phyloP scores from a whole-genome alignment of 768 basidiomycete species.

The Brasilioporus rufonigricans region DNA sequence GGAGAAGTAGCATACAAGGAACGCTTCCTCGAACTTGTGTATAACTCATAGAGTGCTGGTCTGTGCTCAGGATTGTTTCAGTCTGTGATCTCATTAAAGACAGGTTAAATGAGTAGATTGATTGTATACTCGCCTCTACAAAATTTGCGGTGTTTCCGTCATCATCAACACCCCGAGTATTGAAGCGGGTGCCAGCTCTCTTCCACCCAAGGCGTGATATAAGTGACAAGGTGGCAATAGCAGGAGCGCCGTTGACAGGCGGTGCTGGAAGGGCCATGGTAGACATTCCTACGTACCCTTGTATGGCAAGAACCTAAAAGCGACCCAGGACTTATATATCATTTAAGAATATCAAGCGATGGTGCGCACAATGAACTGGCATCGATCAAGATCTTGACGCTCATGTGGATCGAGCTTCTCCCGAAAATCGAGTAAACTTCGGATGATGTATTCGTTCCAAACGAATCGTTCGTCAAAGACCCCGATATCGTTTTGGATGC shows the following conservation, averaged over 20 bases:
- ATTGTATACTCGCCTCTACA: constrained; percentile 66
- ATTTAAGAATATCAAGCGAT: constrained; percentile 8
- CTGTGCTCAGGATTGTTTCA: constrained; percentile 85
- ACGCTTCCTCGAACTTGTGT: constrained; percentile 94
- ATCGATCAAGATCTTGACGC: constrained; percentile 71
- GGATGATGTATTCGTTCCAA: constrained; percentile 92
- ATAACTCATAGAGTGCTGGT: constrained; percentile 87
- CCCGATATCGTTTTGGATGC: constrained; percentile 44
- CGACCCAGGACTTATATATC: constrained; percentile 5
- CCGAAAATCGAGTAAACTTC: constrained; percentile 85
- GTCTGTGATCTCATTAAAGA: constrained; percentile 50
- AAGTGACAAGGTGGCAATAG: constrained; percentile 71
- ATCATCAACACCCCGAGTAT: constrained; percentile 94
- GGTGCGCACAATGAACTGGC: constrained; percentile 76
- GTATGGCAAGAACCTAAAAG: constrained; percentile 78
- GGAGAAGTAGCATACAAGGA: constrained; percentile 60
- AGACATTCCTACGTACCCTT: constrained; percentile 88
- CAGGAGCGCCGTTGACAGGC: constrained; percentile 69
- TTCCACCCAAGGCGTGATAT: constrained; percentile 92
- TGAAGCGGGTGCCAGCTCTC: constrained; percentile 95
- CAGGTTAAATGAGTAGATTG: background rate
- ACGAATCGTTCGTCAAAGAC: constrained; percentile 85
- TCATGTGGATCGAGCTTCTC: constrained; percentile 69
- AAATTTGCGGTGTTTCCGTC: constrained; percentile 95
- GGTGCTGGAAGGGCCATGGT: constrained; percentile 75